Evolutionary conservation across 2,329 filamentous ascomycete species (phyloP).

Genomic region (Ceratocystis cubensis): DNA sequence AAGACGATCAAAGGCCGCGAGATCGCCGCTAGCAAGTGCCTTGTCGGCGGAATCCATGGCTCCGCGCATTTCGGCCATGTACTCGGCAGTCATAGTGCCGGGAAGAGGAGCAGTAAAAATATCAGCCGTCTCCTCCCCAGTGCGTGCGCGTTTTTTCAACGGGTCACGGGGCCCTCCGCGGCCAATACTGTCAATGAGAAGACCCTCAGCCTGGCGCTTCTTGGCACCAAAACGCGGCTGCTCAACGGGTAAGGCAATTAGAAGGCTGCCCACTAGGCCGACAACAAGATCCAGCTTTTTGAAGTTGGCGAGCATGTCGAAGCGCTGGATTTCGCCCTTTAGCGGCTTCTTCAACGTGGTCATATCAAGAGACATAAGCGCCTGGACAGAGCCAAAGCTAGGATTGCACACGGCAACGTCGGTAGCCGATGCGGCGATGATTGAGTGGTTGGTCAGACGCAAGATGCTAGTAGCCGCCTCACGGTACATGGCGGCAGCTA

Average conservation of each 20-base stretch:
- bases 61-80: slow-evolving; percentile 34
- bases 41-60: slow-evolving; percentile 38
- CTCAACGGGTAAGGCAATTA: slow-evolving; percentile 59
- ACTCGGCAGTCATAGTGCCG: slow-evolving; percentile 39
- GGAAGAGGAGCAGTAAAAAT: slow-evolving; percentile 30
- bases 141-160: slow-evolving; percentile 11
- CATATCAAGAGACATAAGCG: slow-evolving; percentile 35
- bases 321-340: slow-evolving; percentile 28
- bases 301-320: slow-evolving; percentile 48
- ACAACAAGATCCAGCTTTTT: slow-evolving; percentile 54
- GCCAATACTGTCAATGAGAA: slow-evolving; percentile 62
- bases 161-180: slow-evolving; percentile 41
- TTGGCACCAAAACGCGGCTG: slow-evolving; percentile 41
- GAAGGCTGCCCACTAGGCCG: slow-evolving; percentile 47
- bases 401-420: slow-evolving; percentile 55
- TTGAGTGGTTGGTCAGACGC: slow-evolving; percentile 52
- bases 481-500: slow-evolving; percentile 42
- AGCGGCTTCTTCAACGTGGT: slow-evolving; percentile 29
- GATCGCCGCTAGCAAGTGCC: slow-evolving; percentile 35
- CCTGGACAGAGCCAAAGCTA: slow-evolving; percentile 51
- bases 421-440: slow-evolving; percentile 47
- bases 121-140: slow-evolving; percentile 2
- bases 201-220: slow-evolving; percentile 43
- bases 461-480: slow-evolving; percentile 48
- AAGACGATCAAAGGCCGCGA: slow-evolving; percentile 39